A percentile compares a stretch with the other conserved stretches of the same genome.
Conservation (phyloP, 2,329 filamentous ascomycete genomes). For the Fusarium tupiense region DNA sequence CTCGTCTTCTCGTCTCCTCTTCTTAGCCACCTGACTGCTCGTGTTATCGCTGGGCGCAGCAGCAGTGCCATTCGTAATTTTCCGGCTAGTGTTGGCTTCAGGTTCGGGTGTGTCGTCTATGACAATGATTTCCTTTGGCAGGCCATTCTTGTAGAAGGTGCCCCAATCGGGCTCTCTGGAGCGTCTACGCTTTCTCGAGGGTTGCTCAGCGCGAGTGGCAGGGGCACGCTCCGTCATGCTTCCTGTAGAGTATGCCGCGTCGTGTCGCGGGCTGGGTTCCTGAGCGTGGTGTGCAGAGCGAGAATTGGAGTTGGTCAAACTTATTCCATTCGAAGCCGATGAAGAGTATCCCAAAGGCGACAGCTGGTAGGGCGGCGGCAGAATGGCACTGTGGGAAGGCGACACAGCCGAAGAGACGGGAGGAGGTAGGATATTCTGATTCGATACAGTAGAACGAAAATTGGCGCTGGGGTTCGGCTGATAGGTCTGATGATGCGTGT, state of each 20-base stretch:
- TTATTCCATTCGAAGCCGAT: slow-evolving; percentile 46
- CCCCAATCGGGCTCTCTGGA: slow-evolving; percentile 79
- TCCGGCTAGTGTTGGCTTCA: slow-evolving; percentile 55
- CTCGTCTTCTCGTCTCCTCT: slow-evolving; percentile 73
- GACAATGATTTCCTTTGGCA: slow-evolving; percentile 86
- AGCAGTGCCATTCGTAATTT: slow-evolving; percentile 49
- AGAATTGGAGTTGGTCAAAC: slow-evolving; percentile 44
- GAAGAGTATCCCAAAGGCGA: slow-evolving; percentile 46
- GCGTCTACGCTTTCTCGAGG: slow-evolving; percentile 62
- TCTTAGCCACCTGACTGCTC: slow-evolving; percentile 71
- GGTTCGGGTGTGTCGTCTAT: slow-evolving; percentile 79
- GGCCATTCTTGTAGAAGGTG: slow-evolving; percentile 83
- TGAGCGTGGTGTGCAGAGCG: slow-evolving; percentile 46
- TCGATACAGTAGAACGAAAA: slow-evolving; percentile 44
- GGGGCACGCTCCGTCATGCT: slow-evolving; percentile 43
- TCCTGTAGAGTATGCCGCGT: slow-evolving; percentile 39
- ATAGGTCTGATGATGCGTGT: slow-evolving; percentile 46
- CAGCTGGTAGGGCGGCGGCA: slow-evolving; percentile 44
- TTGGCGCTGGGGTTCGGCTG: slow-evolving; percentile 42
- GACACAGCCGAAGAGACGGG: slow-evolving; percentile 43
- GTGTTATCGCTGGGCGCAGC: slow-evolving; percentile 45
- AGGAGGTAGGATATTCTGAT: slow-evolving; percentile 44
- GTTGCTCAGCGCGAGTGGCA: slow-evolving; percentile 44
- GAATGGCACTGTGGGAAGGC: slow-evolving; percentile 38
- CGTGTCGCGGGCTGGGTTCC: slow-evolving; percentile 42